phyloP scores from a whole-genome alignment of 257 asterid species.

The Solanum appendiculatum region DNA sequence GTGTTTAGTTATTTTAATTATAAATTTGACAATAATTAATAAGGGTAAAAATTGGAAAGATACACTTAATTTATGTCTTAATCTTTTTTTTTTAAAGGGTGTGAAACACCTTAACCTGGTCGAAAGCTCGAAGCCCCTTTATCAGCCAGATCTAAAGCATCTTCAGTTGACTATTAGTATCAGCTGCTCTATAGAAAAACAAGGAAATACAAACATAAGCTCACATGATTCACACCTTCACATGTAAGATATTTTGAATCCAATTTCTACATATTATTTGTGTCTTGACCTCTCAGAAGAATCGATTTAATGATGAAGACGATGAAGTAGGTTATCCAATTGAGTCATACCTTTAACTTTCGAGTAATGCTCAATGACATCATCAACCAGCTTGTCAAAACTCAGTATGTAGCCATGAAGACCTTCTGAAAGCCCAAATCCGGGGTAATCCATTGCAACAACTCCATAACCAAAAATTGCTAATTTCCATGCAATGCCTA shows the following conservation, averaged over 20 bases:
- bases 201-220: neutral
- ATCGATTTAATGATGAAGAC: neutral
- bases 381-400: constrained; percentile 56
- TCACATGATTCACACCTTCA: too few relatives aligned
- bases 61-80: too few relatives aligned
- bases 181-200: neutral
- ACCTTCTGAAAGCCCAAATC: constrained; percentile 92
- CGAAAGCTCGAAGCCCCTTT: neutral
- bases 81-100: too few relatives aligned
- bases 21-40: too few relatives aligned
- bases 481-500: constrained; percentile 81
- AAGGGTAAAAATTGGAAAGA: too few relatives aligned
- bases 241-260: too few relatives aligned
- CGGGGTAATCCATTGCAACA: constrained; percentile 89
- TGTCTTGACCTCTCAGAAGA: too few relatives aligned
- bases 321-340: neutral
- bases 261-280: too few relatives aligned
- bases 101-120: too few relatives aligned
- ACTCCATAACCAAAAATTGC: constrained; percentile 81
- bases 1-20: too few relatives aligned
- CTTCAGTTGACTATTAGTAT: neutral
- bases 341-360: constrained; percentile 60
- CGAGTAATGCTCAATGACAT: constrained; percentile 70
- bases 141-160: neutral
- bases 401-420: constrained; percentile 62